phyloP scores from a whole-genome alignment of 768 basidiomycete species.

The Rhodocollybia butyracea region DNA sequence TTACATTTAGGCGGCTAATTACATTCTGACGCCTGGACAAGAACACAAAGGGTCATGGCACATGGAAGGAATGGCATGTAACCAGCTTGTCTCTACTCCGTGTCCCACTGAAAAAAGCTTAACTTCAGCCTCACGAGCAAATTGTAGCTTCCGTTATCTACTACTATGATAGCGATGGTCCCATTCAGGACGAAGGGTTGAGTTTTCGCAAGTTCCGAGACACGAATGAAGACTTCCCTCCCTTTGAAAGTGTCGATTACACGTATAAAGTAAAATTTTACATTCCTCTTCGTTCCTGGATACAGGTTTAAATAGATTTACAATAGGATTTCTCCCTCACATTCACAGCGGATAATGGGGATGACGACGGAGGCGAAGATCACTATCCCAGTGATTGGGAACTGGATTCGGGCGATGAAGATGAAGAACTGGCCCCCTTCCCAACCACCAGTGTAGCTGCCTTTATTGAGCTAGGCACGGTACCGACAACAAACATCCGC shows the following conservation, averaged over 20 bases:
- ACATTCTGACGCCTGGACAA: constrained; percentile 13
- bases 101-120: background rate
- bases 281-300: background rate
- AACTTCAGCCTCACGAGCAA: constrained; percentile 15
- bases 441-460: background rate
- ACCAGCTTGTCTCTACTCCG: no score
- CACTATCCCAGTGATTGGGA: constrained; percentile 7
- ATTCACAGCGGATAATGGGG: background rate
- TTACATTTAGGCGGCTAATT: constrained; percentile 14
- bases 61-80: constrained; percentile 16
- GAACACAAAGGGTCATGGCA: constrained; percentile 16
- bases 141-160: constrained; percentile 15
- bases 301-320: background rate
- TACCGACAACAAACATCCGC: background rate
- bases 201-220: constrained; percentile 19
- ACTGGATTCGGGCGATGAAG: no score
- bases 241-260: no score
- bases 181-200: constrained; percentile 11
- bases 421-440: background rate
- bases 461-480: background rate
- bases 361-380: background rate
- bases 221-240: constrained; percentile 46
- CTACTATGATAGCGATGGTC: constrained; percentile 14
- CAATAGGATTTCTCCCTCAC: background rate
- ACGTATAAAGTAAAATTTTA: no score